Evolutionary conservation across 257 asterid genomes (phyloP).

Genomic region (Jaltomata sinuosa): DNA sequence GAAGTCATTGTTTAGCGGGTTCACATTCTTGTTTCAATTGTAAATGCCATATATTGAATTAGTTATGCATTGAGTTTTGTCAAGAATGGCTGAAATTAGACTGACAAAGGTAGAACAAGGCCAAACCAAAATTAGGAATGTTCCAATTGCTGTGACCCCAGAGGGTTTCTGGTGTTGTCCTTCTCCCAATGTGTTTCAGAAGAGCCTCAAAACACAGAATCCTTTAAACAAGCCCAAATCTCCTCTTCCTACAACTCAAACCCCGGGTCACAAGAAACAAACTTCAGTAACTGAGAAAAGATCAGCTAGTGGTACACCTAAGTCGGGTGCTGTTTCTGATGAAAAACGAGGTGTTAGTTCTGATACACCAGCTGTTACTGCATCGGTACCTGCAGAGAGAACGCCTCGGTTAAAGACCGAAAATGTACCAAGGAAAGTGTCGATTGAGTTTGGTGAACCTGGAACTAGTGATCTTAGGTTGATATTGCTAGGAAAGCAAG

Average conservation of each 20-base stretch:
- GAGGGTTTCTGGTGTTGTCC: conserved; percentile 99
- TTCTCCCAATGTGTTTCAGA: conserved; percentile 79
- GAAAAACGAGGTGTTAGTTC: conserved; percentile 30
- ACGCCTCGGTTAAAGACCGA: conserved; percentile 42
- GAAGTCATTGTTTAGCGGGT: background rate
- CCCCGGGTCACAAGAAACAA: conserved; percentile 38
- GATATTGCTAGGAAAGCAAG: conserved; percentile 70
- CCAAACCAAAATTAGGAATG: conserved; percentile 61
- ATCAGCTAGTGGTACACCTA: conserved; percentile 21
- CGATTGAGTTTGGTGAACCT: conserved; percentile 89
- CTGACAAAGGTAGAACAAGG: conserved; percentile 59
- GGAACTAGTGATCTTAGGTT: conserved; percentile 82
- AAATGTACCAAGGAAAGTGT: conserved; percentile 55
- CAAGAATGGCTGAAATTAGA: conserved; percentile 61
- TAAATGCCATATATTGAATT: conserved; percentile 14
- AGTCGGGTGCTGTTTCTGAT: conserved; percentile 14
- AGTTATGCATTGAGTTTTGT: conserved; percentile 14
- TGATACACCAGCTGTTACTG: conserved; percentile 28
- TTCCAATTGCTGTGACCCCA: conserved; percentile 94
- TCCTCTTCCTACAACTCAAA: conserved; percentile 18
- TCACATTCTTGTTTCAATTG: conserved; percentile 3
- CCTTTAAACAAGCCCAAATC: conserved; percentile 52
- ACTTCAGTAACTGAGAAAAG: conserved; percentile 35
- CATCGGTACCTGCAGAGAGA: conserved; percentile 33
- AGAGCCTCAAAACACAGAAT: conserved; percentile 42